phyloP scores from a whole-genome alignment of 2,329 filamentous ascomycete genomes.

The Lachnellula suecica region DNA sequence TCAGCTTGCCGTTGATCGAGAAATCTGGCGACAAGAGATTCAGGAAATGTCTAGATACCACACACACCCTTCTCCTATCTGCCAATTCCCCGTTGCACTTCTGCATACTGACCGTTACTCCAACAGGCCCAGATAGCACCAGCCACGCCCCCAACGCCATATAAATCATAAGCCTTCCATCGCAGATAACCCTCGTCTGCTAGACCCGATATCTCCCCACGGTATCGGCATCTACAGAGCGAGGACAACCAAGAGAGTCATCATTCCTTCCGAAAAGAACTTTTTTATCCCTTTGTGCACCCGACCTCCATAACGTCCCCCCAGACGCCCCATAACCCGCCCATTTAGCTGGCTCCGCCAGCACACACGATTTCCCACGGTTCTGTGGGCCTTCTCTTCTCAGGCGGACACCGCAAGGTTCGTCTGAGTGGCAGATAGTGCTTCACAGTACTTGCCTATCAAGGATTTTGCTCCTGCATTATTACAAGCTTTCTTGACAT shows the following conservation, averaged over 20 bases:
- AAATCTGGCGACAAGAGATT: no score
- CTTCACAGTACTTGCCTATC: slow-evolving; percentile 66
- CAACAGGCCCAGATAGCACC: slow-evolving; percentile 61
- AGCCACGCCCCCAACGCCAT: slow-evolving; percentile 39
- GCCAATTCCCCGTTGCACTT: neutral
- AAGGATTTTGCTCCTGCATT: slow-evolving; percentile 11
- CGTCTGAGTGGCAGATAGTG: slow-evolving; percentile 98
- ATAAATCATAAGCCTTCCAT: slow-evolving; percentile 29
- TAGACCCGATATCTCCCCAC: slow-evolving; percentile 79
- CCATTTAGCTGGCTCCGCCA: slow-evolving; percentile 85
- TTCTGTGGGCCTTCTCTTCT: slow-evolving; percentile 96
- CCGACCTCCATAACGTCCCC: slow-evolving; percentile 88
- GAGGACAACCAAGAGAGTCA: slow-evolving; percentile 65
- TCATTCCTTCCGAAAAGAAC: slow-evolving; percentile 82
- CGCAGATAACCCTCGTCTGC: slow-evolving; percentile 71
- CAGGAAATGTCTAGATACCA: neutral
- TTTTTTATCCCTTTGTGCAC: slow-evolving; percentile 80
- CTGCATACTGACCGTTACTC: slow-evolving; percentile 4
- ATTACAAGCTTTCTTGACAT: slow-evolving; percentile 16
- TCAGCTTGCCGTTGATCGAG: neutral
- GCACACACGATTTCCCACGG: slow-evolving; percentile 61
- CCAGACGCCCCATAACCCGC: slow-evolving; percentile 55
- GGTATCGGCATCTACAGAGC: slow-evolving; percentile 82
- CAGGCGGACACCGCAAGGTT: slow-evolving; percentile 90
- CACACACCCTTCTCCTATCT: neutral